Base-by-base conservation (phyloP, 768 basidiomycete genomes). In the Lactarius psammicola region DNA sequence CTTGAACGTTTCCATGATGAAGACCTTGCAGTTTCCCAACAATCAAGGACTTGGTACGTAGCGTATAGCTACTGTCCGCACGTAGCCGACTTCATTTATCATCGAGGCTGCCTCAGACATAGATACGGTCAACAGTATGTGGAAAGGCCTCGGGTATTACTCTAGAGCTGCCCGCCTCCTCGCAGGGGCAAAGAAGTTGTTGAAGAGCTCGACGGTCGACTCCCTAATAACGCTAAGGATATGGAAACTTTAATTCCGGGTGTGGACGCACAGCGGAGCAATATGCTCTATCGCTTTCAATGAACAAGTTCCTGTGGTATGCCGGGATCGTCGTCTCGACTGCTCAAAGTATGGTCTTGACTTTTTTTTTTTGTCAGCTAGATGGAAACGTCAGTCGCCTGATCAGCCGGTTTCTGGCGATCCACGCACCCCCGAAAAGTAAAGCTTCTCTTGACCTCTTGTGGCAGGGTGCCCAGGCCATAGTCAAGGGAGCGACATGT, bases 141-240 rank as follows among this genome's bases (percentile, higher is more conserved):
- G 95, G 95, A 93, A 93, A 74, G 94, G 94, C 20, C 80, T 95
- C 2, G 94, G 94, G 8, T 95, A 95, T 76, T 95, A 95, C 75
- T 90, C 89, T 46, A 85, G 93, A 51, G 94, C 92, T 20, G 85
- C 89, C 55, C 86, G 93, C 26, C 79, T 98, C 28, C 83, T 97
- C 7, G 80, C 80, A 5, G 95, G 90, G n/a, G 92, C 95, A 0
- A 84, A 93, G 74, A 92, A 67, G 88, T 85, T 38, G 85, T 94
- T 23, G 74, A 79, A 44, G 81, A 89, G 26, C 84, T 85, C 60
- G 76, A 76, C 36, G 94, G 94, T 28, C 80, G 79, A 64, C 81
- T 98, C 17, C 95, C 95, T 1, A 81, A 86, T 61, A 94, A 90
- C 71, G 88, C 90, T 5, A 84, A 83, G 70, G 87, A 88, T 30